Conservation (phyloP, 352 stramenopile genomes). For the Globisporangium splendens region DNA sequence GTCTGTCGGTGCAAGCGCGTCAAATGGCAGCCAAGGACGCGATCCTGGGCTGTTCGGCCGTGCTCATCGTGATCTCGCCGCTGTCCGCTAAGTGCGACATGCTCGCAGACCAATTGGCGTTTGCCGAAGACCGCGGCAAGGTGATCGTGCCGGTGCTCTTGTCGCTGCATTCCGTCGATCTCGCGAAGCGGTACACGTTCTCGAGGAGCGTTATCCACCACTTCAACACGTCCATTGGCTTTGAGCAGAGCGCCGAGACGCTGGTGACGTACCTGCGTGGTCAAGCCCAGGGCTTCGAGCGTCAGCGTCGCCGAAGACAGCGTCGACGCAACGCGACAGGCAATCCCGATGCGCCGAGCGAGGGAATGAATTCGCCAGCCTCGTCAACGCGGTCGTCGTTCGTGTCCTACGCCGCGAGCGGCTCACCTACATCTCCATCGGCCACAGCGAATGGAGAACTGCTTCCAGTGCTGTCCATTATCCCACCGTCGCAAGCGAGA, state of each 20-base stretch:
- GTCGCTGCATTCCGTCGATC: conserved; percentile 66
- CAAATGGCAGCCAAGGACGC: conserved; percentile 73
- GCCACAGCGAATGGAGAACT: conserved; percentile 1
- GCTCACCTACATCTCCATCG: background rate
- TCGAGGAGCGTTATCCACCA: conserved; percentile 72
- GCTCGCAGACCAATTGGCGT: conserved; percentile 71
- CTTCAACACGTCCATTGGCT: conserved; percentile 77
- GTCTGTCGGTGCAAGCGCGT: conserved; percentile 43
- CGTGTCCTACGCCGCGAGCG: background rate
- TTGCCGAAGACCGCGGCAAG: conserved; percentile 78
- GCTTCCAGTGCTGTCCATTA: conserved; percentile 5
- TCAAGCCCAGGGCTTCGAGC: conserved; percentile 19
- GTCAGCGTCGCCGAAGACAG: conserved; percentile 21
- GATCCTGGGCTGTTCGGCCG: conserved; percentile 61
- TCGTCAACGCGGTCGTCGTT: conserved; percentile 12
- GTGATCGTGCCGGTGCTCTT: conserved; percentile 68
- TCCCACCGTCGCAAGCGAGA: background rate
- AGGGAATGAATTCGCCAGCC: conserved; percentile 14
- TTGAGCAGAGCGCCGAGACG: conserved; percentile 63
- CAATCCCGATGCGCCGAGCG: conserved; percentile 8
- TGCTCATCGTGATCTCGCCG: conserved; percentile 68
- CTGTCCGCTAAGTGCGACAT: conserved; percentile 66
- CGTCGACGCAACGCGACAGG: conserved; percentile 5
- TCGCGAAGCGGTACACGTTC: conserved; percentile 81
- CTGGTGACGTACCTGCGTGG: conserved; percentile 41